Percentiles rank a stretch among this genome's conserved stretches.
Conservation (phyloP, 2,329 filamentous ascomycete genomes). For the Cercospora nicotianae region DNA sequence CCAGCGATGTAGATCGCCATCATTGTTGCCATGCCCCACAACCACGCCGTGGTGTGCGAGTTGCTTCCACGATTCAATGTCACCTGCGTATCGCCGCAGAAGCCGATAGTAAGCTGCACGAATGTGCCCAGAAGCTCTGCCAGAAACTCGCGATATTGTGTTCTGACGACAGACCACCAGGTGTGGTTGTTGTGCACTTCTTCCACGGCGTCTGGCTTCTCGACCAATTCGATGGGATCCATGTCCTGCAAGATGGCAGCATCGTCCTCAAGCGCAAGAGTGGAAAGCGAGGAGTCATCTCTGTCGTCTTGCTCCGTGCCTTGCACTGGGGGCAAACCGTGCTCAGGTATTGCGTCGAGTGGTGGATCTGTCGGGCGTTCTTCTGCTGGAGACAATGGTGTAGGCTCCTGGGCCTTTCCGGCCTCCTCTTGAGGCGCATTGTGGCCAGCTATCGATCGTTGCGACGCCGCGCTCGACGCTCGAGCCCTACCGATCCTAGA, state of each 20-base stretch:
- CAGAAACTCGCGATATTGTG: slow-evolving; percentile 54
- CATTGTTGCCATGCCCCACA: slow-evolving; percentile 59
- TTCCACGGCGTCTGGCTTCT: slow-evolving; percentile 41
- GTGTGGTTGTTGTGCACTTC: slow-evolving; percentile 51
- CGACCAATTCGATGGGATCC: slow-evolving; percentile 42
- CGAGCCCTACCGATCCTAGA: slow-evolving; percentile 26
- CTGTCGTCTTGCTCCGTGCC: slow-evolving; percentile 1
- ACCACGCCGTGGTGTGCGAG: slow-evolving; percentile 43
- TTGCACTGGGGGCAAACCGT: slow-evolving; percentile 14
- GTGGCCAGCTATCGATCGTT: slow-evolving; percentile 33
- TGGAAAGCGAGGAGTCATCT: slow-evolving; percentile 28
- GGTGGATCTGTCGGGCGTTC: not conserved
- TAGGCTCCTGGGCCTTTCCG: slow-evolving; percentile 8
- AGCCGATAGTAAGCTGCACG: slow-evolving; percentile 44
- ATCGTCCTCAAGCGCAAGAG: slow-evolving; percentile 41
- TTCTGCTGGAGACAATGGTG: not conserved
- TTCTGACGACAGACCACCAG: slow-evolving; percentile 52
- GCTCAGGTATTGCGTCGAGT: slow-evolving; percentile 21
- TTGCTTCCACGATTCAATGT: slow-evolving; percentile 39
- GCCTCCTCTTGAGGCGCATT: slow-evolving; percentile 30
- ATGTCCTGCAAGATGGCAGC: slow-evolving; percentile 45
- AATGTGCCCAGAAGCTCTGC: slow-evolving; percentile 55
- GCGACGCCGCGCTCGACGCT: slow-evolving; percentile 17
- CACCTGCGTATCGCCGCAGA: slow-evolving; percentile 52
- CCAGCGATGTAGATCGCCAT: slow-evolving; percentile 46